Percentiles rank a stretch among this genome's conserved stretches.
Evolutionary conservation across 805 yeast species (phyloP).

Genomic region (Ogataea degrootiae): DNA sequence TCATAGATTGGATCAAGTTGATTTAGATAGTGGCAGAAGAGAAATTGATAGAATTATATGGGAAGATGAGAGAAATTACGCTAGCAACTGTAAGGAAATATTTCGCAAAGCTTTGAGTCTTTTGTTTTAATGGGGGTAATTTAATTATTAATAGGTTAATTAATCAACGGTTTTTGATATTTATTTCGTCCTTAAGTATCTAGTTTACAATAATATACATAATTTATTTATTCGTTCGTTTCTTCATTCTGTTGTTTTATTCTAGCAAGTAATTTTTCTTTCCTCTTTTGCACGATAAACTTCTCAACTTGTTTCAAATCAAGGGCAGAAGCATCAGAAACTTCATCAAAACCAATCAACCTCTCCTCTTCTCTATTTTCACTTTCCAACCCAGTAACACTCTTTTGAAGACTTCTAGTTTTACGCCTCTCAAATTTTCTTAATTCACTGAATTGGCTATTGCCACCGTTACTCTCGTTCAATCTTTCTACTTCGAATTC

Average conservation of each 20-base stretch:
- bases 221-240: slow-evolving; percentile 14
- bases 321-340: slow-evolving; percentile 27
- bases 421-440: slow-evolving; percentile 28
- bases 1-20: slow-evolving; percentile 67
- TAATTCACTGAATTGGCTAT: slow-evolving; percentile 9
- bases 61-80: slow-evolving; percentile 58
- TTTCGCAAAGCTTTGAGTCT: slow-evolving; percentile 19
- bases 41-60: slow-evolving; percentile 78
- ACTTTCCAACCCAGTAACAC: not conserved
- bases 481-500: slow-evolving; percentile 10
- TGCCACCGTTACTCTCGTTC: slow-evolving; percentile 1
- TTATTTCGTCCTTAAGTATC: slow-evolving; percentile 17
- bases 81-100: slow-evolving; percentile 29
- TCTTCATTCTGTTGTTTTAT: slow-evolving; percentile 16
- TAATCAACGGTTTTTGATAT: slow-evolving; percentile 2
- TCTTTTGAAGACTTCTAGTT: slow-evolving; percentile 18
- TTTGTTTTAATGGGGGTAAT: slow-evolving; percentile 9
- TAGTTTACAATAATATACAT: slow-evolving; percentile 26
- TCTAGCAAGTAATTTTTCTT: slow-evolving; percentile 38
- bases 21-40: slow-evolving; percentile 78
- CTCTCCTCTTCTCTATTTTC: slow-evolving; percentile 1
- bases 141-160: not conserved
- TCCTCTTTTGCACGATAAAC: slow-evolving; percentile 43
- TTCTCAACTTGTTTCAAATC: slow-evolving; percentile 35
- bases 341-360: slow-evolving; percentile 19